Base-by-base conservation (phyloP, 83 land plant genomes). In the Isoetes engelmannii region DNA sequence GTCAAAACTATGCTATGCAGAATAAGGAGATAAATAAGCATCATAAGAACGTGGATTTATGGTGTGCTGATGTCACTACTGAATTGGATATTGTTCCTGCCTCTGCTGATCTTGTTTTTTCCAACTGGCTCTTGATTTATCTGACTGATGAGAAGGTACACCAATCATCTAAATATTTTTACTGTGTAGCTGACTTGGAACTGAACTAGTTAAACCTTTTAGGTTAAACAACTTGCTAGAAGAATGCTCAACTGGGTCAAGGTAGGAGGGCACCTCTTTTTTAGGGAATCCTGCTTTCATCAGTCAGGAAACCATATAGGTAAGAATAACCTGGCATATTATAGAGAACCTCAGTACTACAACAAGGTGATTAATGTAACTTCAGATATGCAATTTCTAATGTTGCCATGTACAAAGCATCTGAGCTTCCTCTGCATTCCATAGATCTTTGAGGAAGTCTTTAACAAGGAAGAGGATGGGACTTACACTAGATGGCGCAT, bases 91-190 rank as follows among this genome's bases (percentile, higher is more conserved):
- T 96, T 10, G 51, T 79, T 17, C 69, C 70, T 20, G 85, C 66
- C n/a, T 92, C 99, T 4, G 59, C 83, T 53, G 99, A 96, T 71
- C 54, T 96, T 43, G 82, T 92, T 45, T 96, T 96, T 77, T 96
- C 99, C 43, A 96, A 96, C 59, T 96, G 99, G 99, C 79, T 96
- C 13, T 85, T 96, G 48, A 96, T 96, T 97, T 96, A 96, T 72
- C 78, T 96, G 45, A 86, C 99, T 8, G 97, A 96, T 70, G 74
- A 77, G 21, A 97, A 96, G 95, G 98, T 92, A 72, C 10, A 7
- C 3, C 15, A 20, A 18, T 7, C 59, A 46, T 44, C 46, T 28
- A 2, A 28, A 0, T 0, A 0, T 71, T 69, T 58, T 56, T 61
- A 50, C 10, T 44, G 28, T 53, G 13, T 45, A 20, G 73, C 57